A percentile compares a stretch with the other conserved stretches of the same genome.
These are phyloP conservation scores for Plenodomus lindquistii DNA, from an alignment of 2,329 filamentous ascomycete species.

Conservation along the genomic window DNA sequence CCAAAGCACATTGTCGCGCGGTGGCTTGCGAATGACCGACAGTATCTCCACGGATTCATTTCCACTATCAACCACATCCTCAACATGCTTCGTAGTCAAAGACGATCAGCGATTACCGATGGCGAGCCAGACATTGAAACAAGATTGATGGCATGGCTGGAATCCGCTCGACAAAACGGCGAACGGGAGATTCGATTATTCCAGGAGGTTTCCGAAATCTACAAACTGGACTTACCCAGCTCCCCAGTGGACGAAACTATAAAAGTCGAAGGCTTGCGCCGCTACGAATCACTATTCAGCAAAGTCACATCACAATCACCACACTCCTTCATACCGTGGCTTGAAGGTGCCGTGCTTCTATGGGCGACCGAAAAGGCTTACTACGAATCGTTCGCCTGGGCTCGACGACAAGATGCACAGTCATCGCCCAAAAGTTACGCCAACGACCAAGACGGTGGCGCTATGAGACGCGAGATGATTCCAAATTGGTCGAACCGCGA, in stretches of 20 bases:
- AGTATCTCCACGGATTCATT: slow-evolving; percentile 41
- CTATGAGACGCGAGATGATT: slow-evolving; percentile 66
- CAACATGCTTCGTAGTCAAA: slow-evolving; percentile 16
- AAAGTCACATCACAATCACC: slow-evolving; percentile 6
- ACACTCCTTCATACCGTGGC: slow-evolving; percentile 33
- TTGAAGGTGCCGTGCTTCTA: slow-evolving; percentile 37
- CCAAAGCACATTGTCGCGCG: slow-evolving; percentile 34
- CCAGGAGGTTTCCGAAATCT: slow-evolving; percentile 34
- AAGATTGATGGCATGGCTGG: slow-evolving; percentile 35
- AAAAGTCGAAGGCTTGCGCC: slow-evolving; percentile 33
- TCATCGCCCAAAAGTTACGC: slow-evolving; percentile 20
- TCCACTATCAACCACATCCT: slow-evolving; percentile 28
- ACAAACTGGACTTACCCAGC: slow-evolving; percentile 25
- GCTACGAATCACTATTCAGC: slow-evolving; percentile 35
- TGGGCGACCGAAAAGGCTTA: slow-evolving; percentile 43
- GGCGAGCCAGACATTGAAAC: slow-evolving; percentile 22
- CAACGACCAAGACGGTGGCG: slow-evolving; percentile 67
- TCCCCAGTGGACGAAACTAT: slow-evolving; percentile 12
- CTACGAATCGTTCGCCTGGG: slow-evolving; percentile 41
- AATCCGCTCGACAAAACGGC: slow-evolving; percentile 37
- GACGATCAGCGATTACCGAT: slow-evolving; percentile 13
- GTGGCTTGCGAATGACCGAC: slow-evolving; percentile 41
- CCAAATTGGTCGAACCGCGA: slow-evolving; percentile 68
- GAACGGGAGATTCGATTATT: slow-evolving; percentile 37
- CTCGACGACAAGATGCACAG: slow-evolving; percentile 26